Percentiles rank a stretch among this genome's conserved stretches.
Evolutionary conservation across 2,329 filamentous ascomycete species (phyloP).

Genomic region (Colletotrichum salicis): DNA sequence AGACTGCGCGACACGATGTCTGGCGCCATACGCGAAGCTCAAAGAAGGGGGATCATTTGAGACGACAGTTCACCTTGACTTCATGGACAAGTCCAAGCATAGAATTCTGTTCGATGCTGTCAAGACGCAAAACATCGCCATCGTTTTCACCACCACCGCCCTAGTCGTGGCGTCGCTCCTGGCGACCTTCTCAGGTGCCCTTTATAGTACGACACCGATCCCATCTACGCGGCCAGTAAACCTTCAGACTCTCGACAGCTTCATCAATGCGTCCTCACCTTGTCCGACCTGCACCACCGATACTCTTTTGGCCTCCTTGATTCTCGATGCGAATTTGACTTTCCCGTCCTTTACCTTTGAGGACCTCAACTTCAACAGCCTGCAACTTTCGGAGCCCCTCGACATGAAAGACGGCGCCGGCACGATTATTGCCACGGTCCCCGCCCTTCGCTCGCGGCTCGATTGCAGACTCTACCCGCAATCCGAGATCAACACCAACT

Average conservation of each 20-base stretch:
- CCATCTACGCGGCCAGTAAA: slow-evolving; percentile 39
- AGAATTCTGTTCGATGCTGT: slow-evolving; percentile 42
- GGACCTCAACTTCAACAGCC: slow-evolving; percentile 40
- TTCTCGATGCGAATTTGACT: slow-evolving; percentile 47
- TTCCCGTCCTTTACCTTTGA: slow-evolving; percentile 51
- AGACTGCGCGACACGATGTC: slow-evolving; percentile 46
- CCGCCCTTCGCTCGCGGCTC: slow-evolving; percentile 46
- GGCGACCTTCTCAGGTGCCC: slow-evolving; percentile 44
- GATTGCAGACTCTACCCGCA: slow-evolving; percentile 39
- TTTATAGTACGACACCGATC: slow-evolving; percentile 46
- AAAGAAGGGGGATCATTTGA: slow-evolving; percentile 41
- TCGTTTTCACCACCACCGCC: slow-evolving; percentile 41
- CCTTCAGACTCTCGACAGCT: slow-evolving; percentile 44
- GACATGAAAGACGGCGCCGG: slow-evolving; percentile 30
- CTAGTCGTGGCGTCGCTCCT: slow-evolving; percentile 44
- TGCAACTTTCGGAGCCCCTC: slow-evolving; percentile 18
- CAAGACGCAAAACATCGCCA: slow-evolving; percentile 41
- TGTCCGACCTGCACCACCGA: slow-evolving; percentile 41
- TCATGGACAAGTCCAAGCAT: slow-evolving; percentile 45
- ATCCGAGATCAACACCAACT: slow-evolving; percentile 39
- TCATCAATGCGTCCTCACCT: slow-evolving; percentile 40
- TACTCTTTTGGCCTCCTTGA: slow-evolving; percentile 46
- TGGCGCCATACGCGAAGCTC: slow-evolving; percentile 48
- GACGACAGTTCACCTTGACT: slow-evolving; percentile 45
- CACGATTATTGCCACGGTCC: slow-evolving; percentile 41